Base-by-base conservation (phyloP, 371 early-diverging fungal species). In the Mortierella sp. region DNA sequence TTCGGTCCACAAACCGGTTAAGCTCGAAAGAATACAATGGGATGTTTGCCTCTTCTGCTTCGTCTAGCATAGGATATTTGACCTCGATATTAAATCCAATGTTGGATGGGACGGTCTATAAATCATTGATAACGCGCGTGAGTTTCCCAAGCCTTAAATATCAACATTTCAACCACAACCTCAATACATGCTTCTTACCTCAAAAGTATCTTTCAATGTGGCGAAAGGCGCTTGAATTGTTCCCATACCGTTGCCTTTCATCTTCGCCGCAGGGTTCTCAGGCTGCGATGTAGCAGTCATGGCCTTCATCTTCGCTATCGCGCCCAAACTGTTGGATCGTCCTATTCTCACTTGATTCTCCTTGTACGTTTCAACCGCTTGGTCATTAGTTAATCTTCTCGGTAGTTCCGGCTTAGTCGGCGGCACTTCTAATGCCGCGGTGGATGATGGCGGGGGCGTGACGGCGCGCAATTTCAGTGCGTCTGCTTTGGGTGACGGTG, bases 31-130 rank as follows among this genome's bases (percentile, higher is more conserved):
- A 88, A 45, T 81, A 87, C 62, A 74, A 68, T 0, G 85, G 87
- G 21, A 92, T 70, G 36, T 90, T 88, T 48, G 91, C 92, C 32
- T 86, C 87, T 83, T 95, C 95, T 15, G 95, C 94, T 76, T 98
- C 98, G 68, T 96, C 93, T 21, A 91, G 84, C 90, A 94, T 92
- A 0, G 99, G 98, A 75, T 99, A 98, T 84, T 99, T 99, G 74
- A 99, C 91, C 84, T 99, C 99, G 65, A 99, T 94, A 72, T 99
- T 97, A 74, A 98, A 96, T 9, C 97, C 98, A 13, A 94, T 89
- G 7, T 86, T 69, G 15, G 85, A 79, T 0, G 98, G 97, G 8
- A 96, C 93, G 24, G 87, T 86, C 88, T 88, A 68, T 75, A 33
- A 9, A 19, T 22, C 24, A 45, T 16, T n/a, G n/a, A n/a, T n/a